These are phyloP conservation scores for Exophiala lecanii-corni DNA, from an alignment of 2,329 filamentous ascomycete species.

Conservation along the genomic window DNA sequence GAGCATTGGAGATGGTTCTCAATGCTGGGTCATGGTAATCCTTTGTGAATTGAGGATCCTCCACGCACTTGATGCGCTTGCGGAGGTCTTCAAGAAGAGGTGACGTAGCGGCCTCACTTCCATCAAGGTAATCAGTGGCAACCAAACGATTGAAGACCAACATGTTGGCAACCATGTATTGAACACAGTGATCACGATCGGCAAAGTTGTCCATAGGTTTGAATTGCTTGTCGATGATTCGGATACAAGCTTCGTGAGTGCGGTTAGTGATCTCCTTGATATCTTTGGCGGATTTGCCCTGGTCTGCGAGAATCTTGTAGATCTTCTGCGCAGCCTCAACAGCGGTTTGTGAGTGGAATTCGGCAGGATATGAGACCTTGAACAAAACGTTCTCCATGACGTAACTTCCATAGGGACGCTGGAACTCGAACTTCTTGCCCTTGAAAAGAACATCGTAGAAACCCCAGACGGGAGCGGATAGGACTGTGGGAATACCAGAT, in stretches of 20 bases:
- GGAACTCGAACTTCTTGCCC: conserved; percentile 93
- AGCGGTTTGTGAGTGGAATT: conserved; percentile 74
- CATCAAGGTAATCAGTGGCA: conserved; percentile 89
- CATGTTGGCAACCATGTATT: conserved; percentile 98
- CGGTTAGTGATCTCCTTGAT: conserved; percentile 91
- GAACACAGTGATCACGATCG: conserved; percentile 98
- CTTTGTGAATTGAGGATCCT: conserved; percentile 88
- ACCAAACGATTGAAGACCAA: conserved; percentile 90
- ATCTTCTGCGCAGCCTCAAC: conserved; percentile 91
- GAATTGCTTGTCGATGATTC: conserved; percentile 99
- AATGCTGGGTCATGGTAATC: conserved; percentile 94
- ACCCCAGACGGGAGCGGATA: conserved; percentile 90
- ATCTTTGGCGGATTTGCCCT: conserved; percentile 88
- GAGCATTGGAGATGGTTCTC: conserved; percentile 94
- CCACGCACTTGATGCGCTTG: conserved; percentile 90
- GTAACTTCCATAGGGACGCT: conserved; percentile 93
- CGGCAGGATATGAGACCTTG: conserved; percentile 97
- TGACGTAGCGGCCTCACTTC: conserved; percentile 84
- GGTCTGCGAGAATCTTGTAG: conserved; percentile 71
- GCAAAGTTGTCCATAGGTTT: conserved; percentile 99
- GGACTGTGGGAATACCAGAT: conserved; percentile 82
- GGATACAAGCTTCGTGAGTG: conserved; percentile 96
- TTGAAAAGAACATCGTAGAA: conserved; percentile 99
- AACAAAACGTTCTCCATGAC: conserved; percentile 99
- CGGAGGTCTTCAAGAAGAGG: conserved; percentile 85